A percentile compares a stretch with the other conserved stretches of the same genome.
Evolutionary conservation across 2,329 filamentous ascomycete species (phyloP).

Genomic region (Fusarium incarnatum): DNA sequence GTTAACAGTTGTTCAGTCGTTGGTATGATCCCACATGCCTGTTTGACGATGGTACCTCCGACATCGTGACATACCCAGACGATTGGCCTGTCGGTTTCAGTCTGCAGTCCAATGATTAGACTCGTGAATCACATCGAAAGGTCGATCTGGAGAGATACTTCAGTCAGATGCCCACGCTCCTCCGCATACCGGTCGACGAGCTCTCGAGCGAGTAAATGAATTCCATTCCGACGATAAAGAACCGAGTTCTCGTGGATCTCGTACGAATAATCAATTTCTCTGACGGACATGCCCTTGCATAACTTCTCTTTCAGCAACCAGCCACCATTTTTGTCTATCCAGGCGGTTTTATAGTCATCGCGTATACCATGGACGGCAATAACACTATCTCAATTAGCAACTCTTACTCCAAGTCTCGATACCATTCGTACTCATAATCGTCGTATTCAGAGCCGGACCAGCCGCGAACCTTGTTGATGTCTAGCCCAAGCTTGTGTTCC

Average conservation of each 20-base stretch:
- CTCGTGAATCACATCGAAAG: too few relatives aligned
- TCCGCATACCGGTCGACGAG: background rate
- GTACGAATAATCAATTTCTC: constrained; percentile 6
- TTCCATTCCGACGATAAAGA: background rate
- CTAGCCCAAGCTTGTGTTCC: background rate
- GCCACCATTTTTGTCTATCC: background rate
- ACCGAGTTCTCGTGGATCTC: background rate
- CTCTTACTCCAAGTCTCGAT: accelerated
- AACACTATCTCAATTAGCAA: background rate
- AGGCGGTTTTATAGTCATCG: constrained; percentile 1
- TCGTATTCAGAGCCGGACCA: constrained; percentile 1
- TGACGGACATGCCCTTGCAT: background rate
- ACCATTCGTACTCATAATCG: constrained; percentile 2
- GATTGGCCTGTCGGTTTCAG: background rate
- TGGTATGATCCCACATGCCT: background rate
- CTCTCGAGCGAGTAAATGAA: background rate
- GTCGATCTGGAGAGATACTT: too few relatives aligned
- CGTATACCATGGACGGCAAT: constrained; percentile 3
- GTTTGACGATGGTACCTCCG: background rate
- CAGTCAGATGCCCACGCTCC: too few relatives aligned
- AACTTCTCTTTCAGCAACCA: background rate
- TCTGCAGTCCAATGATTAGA: background rate
- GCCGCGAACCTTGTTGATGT: background rate
- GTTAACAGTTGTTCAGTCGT: background rate
- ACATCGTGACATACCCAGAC: background rate